Base-by-base conservation (phyloP, 1,139 yeast genomes). In the Lodderomyces oxycetoniae region DNA sequence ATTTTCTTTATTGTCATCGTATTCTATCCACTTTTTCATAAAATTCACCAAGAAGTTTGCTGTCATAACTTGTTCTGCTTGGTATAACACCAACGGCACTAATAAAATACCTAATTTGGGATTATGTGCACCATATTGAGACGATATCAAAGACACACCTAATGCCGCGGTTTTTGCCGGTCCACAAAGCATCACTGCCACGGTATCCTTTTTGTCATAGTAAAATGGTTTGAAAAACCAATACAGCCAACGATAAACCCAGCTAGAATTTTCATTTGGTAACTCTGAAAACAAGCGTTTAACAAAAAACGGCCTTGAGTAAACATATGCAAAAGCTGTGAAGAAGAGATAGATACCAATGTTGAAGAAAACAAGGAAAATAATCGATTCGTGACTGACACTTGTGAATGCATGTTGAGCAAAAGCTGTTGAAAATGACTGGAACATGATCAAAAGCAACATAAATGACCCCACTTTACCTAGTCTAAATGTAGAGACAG, bases 91-190 rank as follows among this genome's bases (percentile, higher is more conserved):
- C 51, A 87, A 65, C 0, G 96, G 93, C 4, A 86, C 87, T 27
- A 88, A 61, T 27, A 87, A 59, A 37, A 76, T 73, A 16, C 95
- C 96, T 42, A 86, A 62, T 43, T 76, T 64, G 5, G 71, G 69
- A 44, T 74, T 74, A 32, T 68, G 49, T 4, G 76, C 59, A 6
- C 94, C 93, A 53, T 85, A 87, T 55, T 87, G 95, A 0, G 95
- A 75, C 1, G 87, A 67, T 7, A 84, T 67, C 37, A 87, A 65
- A 1, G 95, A 83, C 1, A 87, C 94, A 30, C 96, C 96, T 34
- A 87, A 64, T 0, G 95, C 95, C 0, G 95, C 95, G 0, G 95
- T 86, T 53, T 87, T 87, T 3, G 96, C 95, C 2, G 95, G 93
- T 5, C 95, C 95, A 57, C 95, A 86, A 38, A 86, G 71, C 80